These are phyloP conservation scores for Nannochloris sp. DNA, from an alignment of 139 green algal genomes.

Conservation along the genomic window DNA sequence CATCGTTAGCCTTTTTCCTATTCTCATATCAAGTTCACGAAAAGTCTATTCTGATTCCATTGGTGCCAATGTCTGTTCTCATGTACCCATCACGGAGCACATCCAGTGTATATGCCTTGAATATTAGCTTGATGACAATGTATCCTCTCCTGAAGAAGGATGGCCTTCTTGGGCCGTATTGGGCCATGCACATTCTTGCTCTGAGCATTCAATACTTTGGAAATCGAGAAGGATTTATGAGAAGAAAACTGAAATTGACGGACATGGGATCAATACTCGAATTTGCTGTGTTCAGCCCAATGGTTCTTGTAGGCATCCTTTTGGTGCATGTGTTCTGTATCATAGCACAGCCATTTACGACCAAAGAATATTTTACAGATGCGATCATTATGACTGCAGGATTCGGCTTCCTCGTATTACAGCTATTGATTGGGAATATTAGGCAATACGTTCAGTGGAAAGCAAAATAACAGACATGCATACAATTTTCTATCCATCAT, in stretches of 20 bases:
- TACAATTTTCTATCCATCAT: neutral
- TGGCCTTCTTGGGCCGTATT: conserved; percentile 18
- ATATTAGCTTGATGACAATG: conserved; percentile 73
- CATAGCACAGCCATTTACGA: neutral
- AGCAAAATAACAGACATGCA: neutral
- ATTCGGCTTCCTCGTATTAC: neutral
- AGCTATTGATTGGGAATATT: neutral
- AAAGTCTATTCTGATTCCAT: conserved; percentile 90
- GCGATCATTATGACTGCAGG: neutral
- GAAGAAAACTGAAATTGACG: no score
- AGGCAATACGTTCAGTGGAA: neutral
- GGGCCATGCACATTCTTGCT: neutral
- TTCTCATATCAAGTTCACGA: conserved; percentile 98
- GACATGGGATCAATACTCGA: neutral
- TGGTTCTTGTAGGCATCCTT: neutral
- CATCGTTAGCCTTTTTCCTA: conserved; percentile 83
- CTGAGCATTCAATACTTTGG: neutral
- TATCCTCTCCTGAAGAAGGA: conserved; percentile 82
- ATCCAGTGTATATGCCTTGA: conserved; percentile 35
- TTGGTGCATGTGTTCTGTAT: conserved; percentile 1
- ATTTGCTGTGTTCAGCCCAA: neutral
- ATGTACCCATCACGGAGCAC: neutral
- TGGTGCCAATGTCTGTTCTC: conserved; percentile 74
- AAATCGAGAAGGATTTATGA: no score
- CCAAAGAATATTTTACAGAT: neutral